phyloP scores from a whole-genome alignment of 2,329 filamentous ascomycete species.

The Fusarium tricinctum region DNA sequence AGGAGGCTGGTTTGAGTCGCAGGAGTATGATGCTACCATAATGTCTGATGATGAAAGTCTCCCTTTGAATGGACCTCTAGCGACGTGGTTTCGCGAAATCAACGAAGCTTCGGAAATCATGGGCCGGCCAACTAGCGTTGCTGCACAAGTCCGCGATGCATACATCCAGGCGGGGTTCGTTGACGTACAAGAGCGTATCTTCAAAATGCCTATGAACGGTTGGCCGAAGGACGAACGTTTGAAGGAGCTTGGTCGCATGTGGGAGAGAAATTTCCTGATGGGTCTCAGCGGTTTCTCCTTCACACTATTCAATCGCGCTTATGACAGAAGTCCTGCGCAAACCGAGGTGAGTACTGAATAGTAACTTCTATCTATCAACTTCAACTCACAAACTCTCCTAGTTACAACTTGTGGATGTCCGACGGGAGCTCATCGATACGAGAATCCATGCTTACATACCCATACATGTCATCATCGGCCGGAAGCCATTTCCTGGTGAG shows the following conservation, averaged over 20 bases:
- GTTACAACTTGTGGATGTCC: slow-evolving; percentile 65
- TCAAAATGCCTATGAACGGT: slow-evolving; percentile 67
- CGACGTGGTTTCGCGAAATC: slow-evolving; percentile 59
- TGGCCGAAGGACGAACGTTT: slow-evolving; percentile 65
- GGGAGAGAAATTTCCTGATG: slow-evolving; percentile 60
- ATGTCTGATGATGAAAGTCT: slow-evolving; percentile 63
- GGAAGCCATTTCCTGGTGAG: slow-evolving; percentile 62
- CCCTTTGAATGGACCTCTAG: slow-evolving; percentile 54
- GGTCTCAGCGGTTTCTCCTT: slow-evolving; percentile 63
- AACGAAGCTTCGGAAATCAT: slow-evolving; percentile 55
- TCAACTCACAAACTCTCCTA: slow-evolving; percentile 45
- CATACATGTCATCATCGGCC: slow-evolving; percentile 65
- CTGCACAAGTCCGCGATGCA: slow-evolving; percentile 53
- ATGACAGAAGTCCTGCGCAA: slow-evolving; percentile 59
- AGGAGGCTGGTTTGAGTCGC: slow-evolving; percentile 69
- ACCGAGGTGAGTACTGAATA: slow-evolving; percentile 60
- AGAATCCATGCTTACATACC: slow-evolving; percentile 64
- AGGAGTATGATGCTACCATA: slow-evolving; percentile 60
- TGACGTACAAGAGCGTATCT: slow-evolving; percentile 65
- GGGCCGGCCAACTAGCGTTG: slow-evolving; percentile 56
- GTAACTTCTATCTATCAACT: background rate
- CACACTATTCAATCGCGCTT: slow-evolving; percentile 58
- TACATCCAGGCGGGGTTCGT: slow-evolving; percentile 67
- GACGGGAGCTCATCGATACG: slow-evolving; percentile 62
- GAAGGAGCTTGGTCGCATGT: slow-evolving; percentile 61